Conservation (phyloP, 257 asterid species). For the Gentiana dahurica region DNA sequence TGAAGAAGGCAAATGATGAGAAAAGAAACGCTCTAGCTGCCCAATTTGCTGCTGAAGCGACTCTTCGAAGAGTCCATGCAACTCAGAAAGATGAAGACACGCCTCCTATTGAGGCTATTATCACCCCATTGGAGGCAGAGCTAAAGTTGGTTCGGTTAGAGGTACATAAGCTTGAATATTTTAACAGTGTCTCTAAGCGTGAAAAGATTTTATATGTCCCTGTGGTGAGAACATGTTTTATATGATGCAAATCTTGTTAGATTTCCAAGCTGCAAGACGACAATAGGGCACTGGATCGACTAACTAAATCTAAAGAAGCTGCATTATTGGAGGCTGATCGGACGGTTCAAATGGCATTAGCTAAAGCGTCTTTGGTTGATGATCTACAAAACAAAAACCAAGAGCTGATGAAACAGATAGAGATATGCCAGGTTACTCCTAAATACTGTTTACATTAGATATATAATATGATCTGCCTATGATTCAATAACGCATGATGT, state of each 20-base stretch:
- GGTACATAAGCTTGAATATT: conserved; percentile 27
- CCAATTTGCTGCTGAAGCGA: conserved; percentile 96
- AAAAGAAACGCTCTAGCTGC: conserved; percentile 73
- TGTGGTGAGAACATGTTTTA: conserved; percentile 1
- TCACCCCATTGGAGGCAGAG: conserved; percentile 89
- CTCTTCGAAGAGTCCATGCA: conserved; percentile 91
- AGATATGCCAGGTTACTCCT: conserved; percentile 76
- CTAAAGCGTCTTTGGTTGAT: conserved; percentile 89
- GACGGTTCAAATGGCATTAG: conserved; percentile 73
- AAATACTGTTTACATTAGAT: not conserved
- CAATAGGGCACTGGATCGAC: conserved; percentile 85
- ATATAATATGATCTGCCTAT: conserved; percentile 1
- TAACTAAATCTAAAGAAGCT: conserved; percentile 89
- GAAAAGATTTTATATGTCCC: not conserved
- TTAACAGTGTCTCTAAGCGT: not conserved
- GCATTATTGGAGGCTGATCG: conserved; percentile 85
- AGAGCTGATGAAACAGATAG: conserved; percentile 73
- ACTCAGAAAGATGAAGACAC: conserved; percentile 91
- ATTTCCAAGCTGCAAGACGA: conserved; percentile 83
- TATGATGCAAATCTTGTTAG: conserved; percentile 22
- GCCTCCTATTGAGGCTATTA: conserved; percentile 95
- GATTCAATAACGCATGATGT: conserved; percentile 6
- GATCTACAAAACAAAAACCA: conserved; percentile 85
- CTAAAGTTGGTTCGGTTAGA: conserved; percentile 70
- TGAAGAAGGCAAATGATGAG: conserved; percentile 79